Evolutionary conservation across 208 protist genomes (phyloP).

Genomic region (Naegleria fowleri): DNA sequence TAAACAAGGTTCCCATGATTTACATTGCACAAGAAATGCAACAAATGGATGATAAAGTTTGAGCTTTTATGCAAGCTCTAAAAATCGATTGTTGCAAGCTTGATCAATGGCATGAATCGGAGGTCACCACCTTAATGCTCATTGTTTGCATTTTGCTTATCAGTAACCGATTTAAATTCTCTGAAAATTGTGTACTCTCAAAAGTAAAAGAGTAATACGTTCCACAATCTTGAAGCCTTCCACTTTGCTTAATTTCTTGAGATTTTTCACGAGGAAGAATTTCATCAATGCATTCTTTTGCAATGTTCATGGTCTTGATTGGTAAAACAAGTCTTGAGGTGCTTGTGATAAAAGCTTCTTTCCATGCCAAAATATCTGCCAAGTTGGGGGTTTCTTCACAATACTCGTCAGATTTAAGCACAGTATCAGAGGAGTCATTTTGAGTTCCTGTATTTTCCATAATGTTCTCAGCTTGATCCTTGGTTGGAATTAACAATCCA

Average conservation of each 20-base stretch:
- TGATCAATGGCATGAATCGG: too few relatives aligned
- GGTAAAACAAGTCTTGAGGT: background rate
- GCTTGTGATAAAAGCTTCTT: conserved; percentile 14
- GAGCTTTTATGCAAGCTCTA: too few relatives aligned
- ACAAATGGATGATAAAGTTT: too few relatives aligned
- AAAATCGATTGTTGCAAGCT: too few relatives aligned
- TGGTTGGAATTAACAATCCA: background rate
- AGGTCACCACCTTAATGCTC: background rate
- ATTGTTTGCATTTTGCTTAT: background rate
- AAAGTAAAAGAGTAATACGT: background rate
- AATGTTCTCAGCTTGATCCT: background rate
- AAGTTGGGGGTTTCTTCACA: background rate
- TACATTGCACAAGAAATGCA: too few relatives aligned
- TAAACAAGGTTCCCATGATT: too few relatives aligned
- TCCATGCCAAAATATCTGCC: background rate
- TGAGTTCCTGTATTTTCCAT: background rate
- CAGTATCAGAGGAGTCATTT: background rate
- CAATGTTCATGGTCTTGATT: background rate
- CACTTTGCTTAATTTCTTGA: background rate
- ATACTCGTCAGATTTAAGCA: background rate
- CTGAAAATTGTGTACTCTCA: background rate
- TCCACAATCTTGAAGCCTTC: background rate
- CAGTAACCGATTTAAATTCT: background rate
- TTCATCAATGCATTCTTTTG: background rate
- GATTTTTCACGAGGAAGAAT: background rate